Percentiles rank a stretch among this genome's conserved stretches.
phyloP scores from a whole-genome alignment of 2,329 filamentous ascomycete species.

The Xylariaceae sp. region DNA sequence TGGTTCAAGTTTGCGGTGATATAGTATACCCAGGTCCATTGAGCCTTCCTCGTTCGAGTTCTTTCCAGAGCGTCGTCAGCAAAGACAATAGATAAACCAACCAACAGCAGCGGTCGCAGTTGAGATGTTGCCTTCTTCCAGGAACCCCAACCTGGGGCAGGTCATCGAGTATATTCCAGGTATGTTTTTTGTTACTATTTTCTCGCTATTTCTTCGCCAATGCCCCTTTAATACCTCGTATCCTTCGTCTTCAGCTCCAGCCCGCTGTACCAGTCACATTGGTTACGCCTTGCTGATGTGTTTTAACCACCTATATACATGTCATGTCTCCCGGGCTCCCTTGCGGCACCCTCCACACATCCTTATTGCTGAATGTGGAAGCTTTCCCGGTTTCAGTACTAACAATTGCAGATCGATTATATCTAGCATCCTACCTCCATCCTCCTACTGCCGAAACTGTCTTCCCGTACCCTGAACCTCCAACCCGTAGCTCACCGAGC shows the following conservation, averaged over 20 bases:
- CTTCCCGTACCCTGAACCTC: conserved; percentile 75
- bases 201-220: background rate
- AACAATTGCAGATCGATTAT: conserved; percentile 76
- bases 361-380: conserved; percentile 24
- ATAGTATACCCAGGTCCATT: conserved; percentile 19
- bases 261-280: conserved; percentile 14
- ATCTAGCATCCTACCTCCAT: conserved; percentile 88
- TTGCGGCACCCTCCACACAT: conserved; percentile 15
- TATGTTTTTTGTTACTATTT: conserved; percentile 48
- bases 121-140: conserved; percentile 55
- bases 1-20: conserved; percentile 12
- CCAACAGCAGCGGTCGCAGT: conserved; percentile 13
- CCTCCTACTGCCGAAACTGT: conserved; percentile 78
- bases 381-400: conserved; percentile 38
- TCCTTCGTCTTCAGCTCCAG: conserved; percentile 10
- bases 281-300: conserved; percentile 13
- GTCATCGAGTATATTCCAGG: conserved; percentile 96
- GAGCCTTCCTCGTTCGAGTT: conserved; percentile 16
- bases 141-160: conserved; percentile 72
- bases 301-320: conserved; percentile 28
- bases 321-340: conserved; percentile 36
- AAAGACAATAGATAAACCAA: conserved; percentile 12
- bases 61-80: conserved; percentile 4
- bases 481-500: conserved; percentile 65
- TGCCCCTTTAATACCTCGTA: conserved; percentile 5